Evolutionary conservation across 1,284 basidiomycete species (phyloP), one percentile per base, ranked within the genome.

Genomic region (Coniferiporia sulphurascens): DNA sequence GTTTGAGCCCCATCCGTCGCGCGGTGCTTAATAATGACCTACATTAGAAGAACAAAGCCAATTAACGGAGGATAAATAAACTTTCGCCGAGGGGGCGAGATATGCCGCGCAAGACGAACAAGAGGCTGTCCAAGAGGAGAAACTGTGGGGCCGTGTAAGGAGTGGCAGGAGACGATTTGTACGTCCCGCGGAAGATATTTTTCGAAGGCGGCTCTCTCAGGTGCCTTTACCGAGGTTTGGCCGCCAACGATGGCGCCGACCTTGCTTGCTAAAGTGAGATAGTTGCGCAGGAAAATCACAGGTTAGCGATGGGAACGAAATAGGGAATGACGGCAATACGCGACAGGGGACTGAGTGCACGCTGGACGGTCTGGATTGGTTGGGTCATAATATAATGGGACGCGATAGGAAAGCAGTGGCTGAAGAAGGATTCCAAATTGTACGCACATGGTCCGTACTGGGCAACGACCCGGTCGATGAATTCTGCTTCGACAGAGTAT

Each of bases 191-290:
- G 97, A 0, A 98, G 84, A 69, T 93, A 82, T 56, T 84, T 84
- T 65, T 99, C 95, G 69, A 99, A 99, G 0, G 97, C 96, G 0
- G 73, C 82, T 65, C 83, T 86, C 71, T 99, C 96, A 0, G 97
- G 97, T 0, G 94, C 92, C 72, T 99, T 99, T 60, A 98, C 96
- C 0, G 93, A 95, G 0, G 96, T 98, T 74, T 99, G 96, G 0
- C 94, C 96, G 0, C 93, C 86, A 6, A 99, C 95, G 53, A 98
- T 88, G 1, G 96, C 91, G 19, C 92, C 86, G 17, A 95, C 74
- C 74, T 98, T 98, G 3, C 95, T 97, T 9, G 95, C 93, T 95
- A 67, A 6, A 27, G 21, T 19, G 41, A 52, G 36, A 56, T 34
- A 52, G 56, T 48, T 44, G 58, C 13, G 34, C 55, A 21, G 69